Base-by-base conservation (phyloP, 371 early-diverging fungal genomes). In the Rhizopus sp. region DNA sequence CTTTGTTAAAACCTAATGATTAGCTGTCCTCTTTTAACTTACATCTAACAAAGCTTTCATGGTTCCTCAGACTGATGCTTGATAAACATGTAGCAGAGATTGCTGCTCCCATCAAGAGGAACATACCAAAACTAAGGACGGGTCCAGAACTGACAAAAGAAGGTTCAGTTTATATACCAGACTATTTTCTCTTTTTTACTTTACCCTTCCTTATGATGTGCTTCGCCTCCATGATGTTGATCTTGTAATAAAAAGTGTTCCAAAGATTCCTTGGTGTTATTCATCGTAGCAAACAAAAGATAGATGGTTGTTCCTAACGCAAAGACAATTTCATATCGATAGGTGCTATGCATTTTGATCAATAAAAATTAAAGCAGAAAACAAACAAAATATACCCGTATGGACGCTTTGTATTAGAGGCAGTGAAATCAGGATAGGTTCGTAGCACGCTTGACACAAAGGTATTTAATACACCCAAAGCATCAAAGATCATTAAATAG, bases 221-320 rank as follows among this genome's bases (percentile, higher is more conserved):
- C 64, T 41, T 77, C 74, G 16, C 55, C 44, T 38, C 37, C 32
- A 38, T 50, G 53, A 50, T 83, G 78, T 23, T 75, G 72, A 8
- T 66, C 72, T 52, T 80, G 81, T 30, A 83, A 63, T 52, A 87
- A 69, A 29, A 83, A 56, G 59, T 87, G 85, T 46, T 87, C 85
- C 23, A 85, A 59, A 15, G 83, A 81, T 68, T 87, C 87, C 57
- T 87, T 87, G n/a, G 82, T 76, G 57, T 78, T 82, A 57, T 85
- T 78, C 83, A 87, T 84, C 3, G 84, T 83, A n/a, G 75, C 80
- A 63, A 85, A 87, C 40, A 87, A 58, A 23, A 87, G 66, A 57
- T 79, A 87, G 44, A 87, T 79, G 7, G 78, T 77, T 15, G 72
- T 83, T 17, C 74, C 80, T 57, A 87, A 51, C 1, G 83, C 83